Evolutionary conservation across 1,139 yeast genomes (phyloP), one percentile per base, ranked within the genome.

Genomic region (Taphrina communis): DNA sequence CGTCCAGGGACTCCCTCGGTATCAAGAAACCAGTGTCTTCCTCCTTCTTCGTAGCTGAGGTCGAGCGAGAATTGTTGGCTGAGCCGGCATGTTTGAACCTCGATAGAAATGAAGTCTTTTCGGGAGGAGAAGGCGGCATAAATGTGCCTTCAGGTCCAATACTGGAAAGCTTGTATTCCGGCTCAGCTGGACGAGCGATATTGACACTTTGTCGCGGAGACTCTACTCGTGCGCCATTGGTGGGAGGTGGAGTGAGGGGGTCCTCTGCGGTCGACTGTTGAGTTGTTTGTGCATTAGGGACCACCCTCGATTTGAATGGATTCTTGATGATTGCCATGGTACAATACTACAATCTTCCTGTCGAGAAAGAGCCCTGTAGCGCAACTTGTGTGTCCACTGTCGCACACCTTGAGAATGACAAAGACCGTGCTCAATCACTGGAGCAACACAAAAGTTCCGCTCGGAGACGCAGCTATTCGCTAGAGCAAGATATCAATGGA

Each of bases 1-100:
- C 69, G 46, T 66, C 69, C 36, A 66, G 53, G 9, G 69, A 66
- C 21, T 61, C 69, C 21, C 70, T 53, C 77, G 79, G 41, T 70
- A 74, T 31, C 72, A 83, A 61, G 39, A 66, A 66, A 1, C 67
- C 67, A 7, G 58, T 48, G 31, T 50, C 59, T 21, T 63, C 67
- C 38, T 63, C 67, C 52, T 52, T 38, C 38, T 35, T 36, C 35
- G 59, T 55, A 6, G 61, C 14, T 9, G 41, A n/a, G 36, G 44
- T 9, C n/a, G 52, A 12, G 17, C 39, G 42, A 25, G 48, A 25
- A n/a, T 25, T 52, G 41, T 41, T 42, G 7, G 52, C 31, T 7
- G 42, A 3, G 21, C 53, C 53, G 14, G 46, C 4, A 6, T 38
- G 35, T 8, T 55, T 36, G 55, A 63, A 63, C 5, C 67, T 53